Evolutionary conservation across 495 filamentous ascomycete species (phyloP).

Genomic region (Podospora tetraspora): DNA sequence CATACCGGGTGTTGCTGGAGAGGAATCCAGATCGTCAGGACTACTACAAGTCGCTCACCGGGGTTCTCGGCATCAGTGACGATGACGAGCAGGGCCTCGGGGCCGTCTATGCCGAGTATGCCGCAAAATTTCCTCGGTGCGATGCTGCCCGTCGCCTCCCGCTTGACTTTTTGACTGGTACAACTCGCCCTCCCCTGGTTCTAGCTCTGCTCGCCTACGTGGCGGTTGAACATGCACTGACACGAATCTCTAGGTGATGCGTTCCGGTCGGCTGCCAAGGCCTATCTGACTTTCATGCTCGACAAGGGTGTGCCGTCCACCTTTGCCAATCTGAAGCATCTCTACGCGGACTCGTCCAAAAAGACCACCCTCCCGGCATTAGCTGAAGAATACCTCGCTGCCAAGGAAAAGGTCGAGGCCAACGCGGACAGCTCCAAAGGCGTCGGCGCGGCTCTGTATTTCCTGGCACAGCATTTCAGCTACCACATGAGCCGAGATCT

Average conservation of each 20-base stretch:
- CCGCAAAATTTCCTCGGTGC: conserved; percentile 69
- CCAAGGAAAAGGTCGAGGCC: conserved; percentile 34
- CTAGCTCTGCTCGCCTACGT: background rate
- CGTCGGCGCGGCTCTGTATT: conserved; percentile 74
- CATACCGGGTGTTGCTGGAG: conserved; percentile 73
- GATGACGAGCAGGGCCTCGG: conserved; percentile 57
- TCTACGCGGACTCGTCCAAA: conserved; percentile 75
- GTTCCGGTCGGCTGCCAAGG: conserved; percentile 72
- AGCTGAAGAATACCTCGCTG: conserved; percentile 68
- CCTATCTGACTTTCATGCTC: conserved; percentile 80
- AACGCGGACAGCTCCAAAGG: conserved; percentile 61
- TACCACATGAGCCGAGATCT: conserved; percentile 83
- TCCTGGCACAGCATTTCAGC: conserved; percentile 95
- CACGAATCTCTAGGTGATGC: conserved; percentile 53
- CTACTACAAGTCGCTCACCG: conserved; percentile 77
- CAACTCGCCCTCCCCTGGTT: conserved; percentile 4
- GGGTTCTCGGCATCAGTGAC: conserved; percentile 57
- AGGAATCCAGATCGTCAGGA: conserved; percentile 80
- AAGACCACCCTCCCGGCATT: conserved; percentile 66
- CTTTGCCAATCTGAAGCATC: conserved; percentile 90
- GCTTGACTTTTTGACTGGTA: conserved; percentile 80
- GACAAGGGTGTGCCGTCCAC: conserved; percentile 94
- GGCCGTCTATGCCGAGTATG: conserved; percentile 75
- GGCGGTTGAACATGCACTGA: conserved; percentile 11
- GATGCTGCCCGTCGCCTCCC: conserved; percentile 86